Evolutionary conservation across 805 yeast genomes (phyloP).

Genomic region (Metschnikowia picachoensis): DNA sequence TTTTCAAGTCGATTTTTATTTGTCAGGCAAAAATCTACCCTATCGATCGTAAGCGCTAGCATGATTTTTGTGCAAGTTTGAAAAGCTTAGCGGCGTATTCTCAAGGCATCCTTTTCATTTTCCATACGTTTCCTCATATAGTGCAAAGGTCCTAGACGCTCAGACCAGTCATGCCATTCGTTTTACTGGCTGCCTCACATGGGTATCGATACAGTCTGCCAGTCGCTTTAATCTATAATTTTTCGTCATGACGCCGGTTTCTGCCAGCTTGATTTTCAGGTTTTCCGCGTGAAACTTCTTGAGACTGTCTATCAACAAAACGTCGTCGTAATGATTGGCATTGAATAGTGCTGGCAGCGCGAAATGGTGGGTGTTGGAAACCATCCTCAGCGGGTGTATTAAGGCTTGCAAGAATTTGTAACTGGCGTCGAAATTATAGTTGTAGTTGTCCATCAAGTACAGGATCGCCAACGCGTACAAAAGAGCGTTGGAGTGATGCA

Average conservation of each 20-base stretch:
- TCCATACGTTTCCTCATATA: no score
- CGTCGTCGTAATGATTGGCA: constrained; percentile 36
- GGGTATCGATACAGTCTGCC: constrained; percentile 7
- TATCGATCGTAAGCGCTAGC: no score
- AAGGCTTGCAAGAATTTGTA: constrained; percentile 23
- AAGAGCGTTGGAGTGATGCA: constrained; percentile 24
- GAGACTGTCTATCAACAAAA: constrained; percentile 36
- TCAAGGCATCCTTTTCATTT: no score
- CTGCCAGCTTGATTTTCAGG: constrained; percentile 25
- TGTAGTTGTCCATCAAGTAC: constrained; percentile 39
- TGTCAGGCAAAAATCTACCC: no score
- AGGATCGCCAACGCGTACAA: constrained; percentile 28
- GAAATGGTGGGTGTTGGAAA: background rate
- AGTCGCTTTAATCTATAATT: constrained; percentile 30
- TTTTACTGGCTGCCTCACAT: constrained; percentile 2
- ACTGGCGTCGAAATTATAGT: constrained; percentile 31
- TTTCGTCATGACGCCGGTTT: constrained; percentile 23
- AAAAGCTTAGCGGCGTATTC: no score
- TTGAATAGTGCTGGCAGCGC: constrained; percentile 15
- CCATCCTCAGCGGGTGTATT: background rate
- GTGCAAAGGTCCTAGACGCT: background rate
- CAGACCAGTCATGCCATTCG: constrained; percentile 5
- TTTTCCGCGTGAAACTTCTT: constrained; percentile 37
- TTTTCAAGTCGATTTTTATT: no score
- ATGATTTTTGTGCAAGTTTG: no score